Evolutionary conservation across 1,284 basidiomycete species (phyloP).

Genomic region (Ustilago xerochloae): DNA sequence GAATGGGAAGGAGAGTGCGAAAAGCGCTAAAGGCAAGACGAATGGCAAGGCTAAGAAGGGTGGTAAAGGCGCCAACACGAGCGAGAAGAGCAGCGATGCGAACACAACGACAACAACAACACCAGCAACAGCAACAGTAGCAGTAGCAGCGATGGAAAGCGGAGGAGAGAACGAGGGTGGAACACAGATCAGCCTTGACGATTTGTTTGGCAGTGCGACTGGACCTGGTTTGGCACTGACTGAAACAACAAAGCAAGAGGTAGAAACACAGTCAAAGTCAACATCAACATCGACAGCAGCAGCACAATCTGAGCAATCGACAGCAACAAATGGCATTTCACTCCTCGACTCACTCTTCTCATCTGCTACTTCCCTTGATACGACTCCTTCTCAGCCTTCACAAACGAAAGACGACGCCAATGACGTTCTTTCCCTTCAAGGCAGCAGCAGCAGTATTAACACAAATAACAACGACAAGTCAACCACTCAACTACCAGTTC

Average conservation of each 20-base stretch:
- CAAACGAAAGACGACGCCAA: slow-evolving; percentile 1
- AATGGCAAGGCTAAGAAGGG: slow-evolving; percentile 24
- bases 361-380: not conserved
- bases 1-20: slow-evolving; percentile 9
- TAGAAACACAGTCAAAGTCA: not conserved
- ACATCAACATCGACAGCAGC: not conserved
- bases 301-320: too few relatives aligned
- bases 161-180: slow-evolving; percentile 2
- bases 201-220: slow-evolving; percentile 22
- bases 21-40: slow-evolving; percentile 5
- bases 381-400: not conserved
- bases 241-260: not conserved
- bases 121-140: not conserved
- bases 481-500: not conserved
- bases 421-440: slow-evolving; percentile 19
- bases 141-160: not conserved
- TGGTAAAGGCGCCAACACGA: slow-evolving; percentile 14
- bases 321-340: slow-evolving; percentile 7
- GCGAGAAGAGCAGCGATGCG: slow-evolving; percentile 18
- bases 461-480: not conserved
- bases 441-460: not conserved
- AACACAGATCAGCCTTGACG: slow-evolving; percentile 45
- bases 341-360: slow-evolving; percentile 40
- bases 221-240: not conserved
- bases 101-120: slow-evolving; percentile 3